These are phyloP conservation scores for Ichthyophthirius multifiliis DNA, from an alignment of 169 alveolate genomes.

Conservation along the genomic window DNA sequence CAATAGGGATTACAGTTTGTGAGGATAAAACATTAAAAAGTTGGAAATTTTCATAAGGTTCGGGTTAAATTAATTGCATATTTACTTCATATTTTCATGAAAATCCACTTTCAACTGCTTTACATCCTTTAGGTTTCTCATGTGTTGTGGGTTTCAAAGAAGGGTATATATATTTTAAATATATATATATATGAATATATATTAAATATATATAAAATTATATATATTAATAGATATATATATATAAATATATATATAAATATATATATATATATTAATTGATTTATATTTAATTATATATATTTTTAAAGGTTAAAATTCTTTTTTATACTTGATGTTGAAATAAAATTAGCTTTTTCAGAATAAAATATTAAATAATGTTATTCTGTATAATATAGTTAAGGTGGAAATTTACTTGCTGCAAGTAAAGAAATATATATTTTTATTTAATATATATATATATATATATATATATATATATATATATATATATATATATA, in stretches of 20 bases:
- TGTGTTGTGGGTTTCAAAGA: slow-evolving; percentile 38
- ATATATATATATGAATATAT: too few species aligned
- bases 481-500: too few species aligned
- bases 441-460: background rate
- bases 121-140: slow-evolving; percentile 31
- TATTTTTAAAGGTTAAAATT: background rate
- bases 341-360: background rate
- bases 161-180: too few species aligned
- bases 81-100: slow-evolving; percentile 26
- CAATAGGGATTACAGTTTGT: background rate
- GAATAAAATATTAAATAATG: background rate
- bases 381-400: background rate
- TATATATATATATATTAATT: too few species aligned
- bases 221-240: too few species aligned
- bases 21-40: slow-evolving; percentile 32
- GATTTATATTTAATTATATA: too few species aligned
- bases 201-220: too few species aligned
- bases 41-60: slow-evolving; percentile 23
- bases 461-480: background rate
- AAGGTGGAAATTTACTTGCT: background rate
- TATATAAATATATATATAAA: too few species aligned
- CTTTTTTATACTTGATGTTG: background rate
- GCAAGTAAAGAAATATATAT: background rate
- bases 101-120: slow-evolving; percentile 30
- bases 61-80: slow-evolving; percentile 26